These are phyloP conservation scores for Phytophthora lateralis DNA, from an alignment of 352 stramenopile genomes.

Conservation along the genomic window DNA sequence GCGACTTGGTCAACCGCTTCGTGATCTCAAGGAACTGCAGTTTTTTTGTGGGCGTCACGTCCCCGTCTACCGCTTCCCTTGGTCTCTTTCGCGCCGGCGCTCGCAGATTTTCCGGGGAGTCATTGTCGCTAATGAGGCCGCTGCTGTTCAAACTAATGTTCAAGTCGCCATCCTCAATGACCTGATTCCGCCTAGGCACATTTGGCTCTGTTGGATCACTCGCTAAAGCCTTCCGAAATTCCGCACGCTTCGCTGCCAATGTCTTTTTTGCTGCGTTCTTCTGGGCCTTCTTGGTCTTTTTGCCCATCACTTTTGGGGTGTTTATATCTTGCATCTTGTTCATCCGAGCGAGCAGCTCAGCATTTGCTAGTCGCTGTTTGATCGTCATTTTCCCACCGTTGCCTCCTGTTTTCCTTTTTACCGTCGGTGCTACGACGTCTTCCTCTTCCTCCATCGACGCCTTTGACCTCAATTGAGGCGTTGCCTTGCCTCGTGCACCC, in stretches of 20 bases:
- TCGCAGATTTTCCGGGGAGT: constrained; percentile 37
- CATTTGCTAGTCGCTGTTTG: constrained; percentile 53
- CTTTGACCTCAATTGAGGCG: constrained; percentile 2
- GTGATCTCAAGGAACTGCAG: constrained; percentile 51
- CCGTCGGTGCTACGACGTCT: not conserved
- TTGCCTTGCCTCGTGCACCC: constrained; percentile 9
- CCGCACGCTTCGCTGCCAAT: constrained; percentile 46
- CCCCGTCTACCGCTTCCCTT: constrained; percentile 14
- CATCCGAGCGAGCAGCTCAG: constrained; percentile 55
- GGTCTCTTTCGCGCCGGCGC: constrained; percentile 36
- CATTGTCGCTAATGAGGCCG: constrained; percentile 31
- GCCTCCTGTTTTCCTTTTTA: constrained; percentile 24
- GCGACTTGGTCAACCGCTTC: constrained; percentile 44
- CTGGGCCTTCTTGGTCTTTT: constrained; percentile 50
- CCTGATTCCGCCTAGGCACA: constrained; percentile 18
- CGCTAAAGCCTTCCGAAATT: constrained; percentile 53
- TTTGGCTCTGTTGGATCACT: constrained; percentile 18
- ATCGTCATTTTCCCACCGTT: constrained; percentile 43
- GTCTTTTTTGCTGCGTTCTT: constrained; percentile 39
- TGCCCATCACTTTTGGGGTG: constrained; percentile 66
- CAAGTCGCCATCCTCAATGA: constrained; percentile 33
- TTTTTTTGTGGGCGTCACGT: constrained; percentile 42
- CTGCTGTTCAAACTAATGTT: constrained; percentile 48
- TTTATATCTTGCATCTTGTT: constrained; percentile 63
- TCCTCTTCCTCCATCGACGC: constrained; percentile 7